Conservation (phyloP, 139 green algal species). For the Tetradesmus obliquus region DNA sequence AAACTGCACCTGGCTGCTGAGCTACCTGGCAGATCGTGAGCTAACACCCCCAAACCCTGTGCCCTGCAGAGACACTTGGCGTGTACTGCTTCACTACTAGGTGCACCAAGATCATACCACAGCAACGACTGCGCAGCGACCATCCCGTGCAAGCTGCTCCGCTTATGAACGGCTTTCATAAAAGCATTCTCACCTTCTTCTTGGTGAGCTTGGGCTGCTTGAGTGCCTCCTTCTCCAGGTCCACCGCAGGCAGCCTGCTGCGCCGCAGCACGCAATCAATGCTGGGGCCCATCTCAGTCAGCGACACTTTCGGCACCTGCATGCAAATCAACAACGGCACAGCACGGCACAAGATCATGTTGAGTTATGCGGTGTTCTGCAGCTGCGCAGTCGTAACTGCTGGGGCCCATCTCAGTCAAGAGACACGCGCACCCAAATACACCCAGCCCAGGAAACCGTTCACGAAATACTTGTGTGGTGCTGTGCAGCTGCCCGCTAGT, state of each 20-base stretch:
- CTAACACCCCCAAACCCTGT: too few species aligned
- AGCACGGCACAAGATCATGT: background rate
- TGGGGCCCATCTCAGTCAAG: too few species aligned
- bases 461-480: too few species aligned
- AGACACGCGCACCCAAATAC: too few species aligned
- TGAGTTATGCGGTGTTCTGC: background rate
- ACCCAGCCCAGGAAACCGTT: too few species aligned
- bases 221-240: conserved; percentile 88
- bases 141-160: background rate
- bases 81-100: too few species aligned
- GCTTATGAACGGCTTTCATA: background rate
- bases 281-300: conserved; percentile 88
- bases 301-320: conserved; percentile 79
- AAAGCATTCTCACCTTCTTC: conserved; percentile 79
- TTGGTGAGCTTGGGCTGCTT: conserved; percentile 73
- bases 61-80: too few species aligned
- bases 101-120: conserved; percentile 40
- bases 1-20: too few species aligned
- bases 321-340: background rate
- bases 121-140: background rate
- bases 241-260: conserved; percentile 62
- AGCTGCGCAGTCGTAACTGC: too few species aligned
- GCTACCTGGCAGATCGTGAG: too few species aligned
- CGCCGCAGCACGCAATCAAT: conserved; percentile 86
- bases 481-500: too few species aligned